Conservation (phyloP, 345 rosid species). For the Pelargonium nanum region DNA sequence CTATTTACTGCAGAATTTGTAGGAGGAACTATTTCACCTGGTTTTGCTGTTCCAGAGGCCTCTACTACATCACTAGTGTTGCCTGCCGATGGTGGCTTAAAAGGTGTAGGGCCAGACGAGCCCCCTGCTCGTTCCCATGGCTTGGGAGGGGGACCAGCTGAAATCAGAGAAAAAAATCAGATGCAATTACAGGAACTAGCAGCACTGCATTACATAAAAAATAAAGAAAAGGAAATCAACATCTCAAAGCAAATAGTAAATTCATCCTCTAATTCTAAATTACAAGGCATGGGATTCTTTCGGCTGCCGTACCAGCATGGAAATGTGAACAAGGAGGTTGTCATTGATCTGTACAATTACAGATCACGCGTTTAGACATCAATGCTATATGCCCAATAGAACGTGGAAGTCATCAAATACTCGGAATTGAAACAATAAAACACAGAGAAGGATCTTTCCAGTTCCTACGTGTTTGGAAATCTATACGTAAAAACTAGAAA, state of each 20-base stretch:
- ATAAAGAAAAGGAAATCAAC: background rate
- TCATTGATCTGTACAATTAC: background rate
- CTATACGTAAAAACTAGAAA: too few relatives aligned
- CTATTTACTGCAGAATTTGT: slow-evolving; percentile 30
- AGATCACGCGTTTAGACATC: background rate
- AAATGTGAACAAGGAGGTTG: background rate
- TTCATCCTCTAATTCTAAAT: background rate
- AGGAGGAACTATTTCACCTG: slow-evolving; percentile 65
- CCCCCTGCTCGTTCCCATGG: slow-evolving; percentile 92
- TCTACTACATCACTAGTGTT: slow-evolving; percentile 88
- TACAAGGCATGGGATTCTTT: background rate
- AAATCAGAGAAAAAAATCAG: background rate
- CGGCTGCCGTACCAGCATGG: background rate
- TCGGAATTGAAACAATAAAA: background rate
- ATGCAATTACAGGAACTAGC: slow-evolving; percentile 19
- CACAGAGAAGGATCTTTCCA: too few relatives aligned
- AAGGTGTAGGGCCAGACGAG: slow-evolving; percentile 69
- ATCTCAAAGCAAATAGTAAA: background rate
- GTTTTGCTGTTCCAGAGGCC: slow-evolving; percentile 87
- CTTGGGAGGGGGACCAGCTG: slow-evolving; percentile 54
- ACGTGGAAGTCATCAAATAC: too few relatives aligned
- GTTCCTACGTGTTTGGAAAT: too few relatives aligned
- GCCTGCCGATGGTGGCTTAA: slow-evolving; percentile 78
- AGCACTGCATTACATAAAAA: background rate
- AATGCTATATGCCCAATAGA: background rate